phyloP scores from a whole-genome alignment of 2,329 filamentous ascomycete genomes.

The Dactylonectria estremocensis region DNA sequence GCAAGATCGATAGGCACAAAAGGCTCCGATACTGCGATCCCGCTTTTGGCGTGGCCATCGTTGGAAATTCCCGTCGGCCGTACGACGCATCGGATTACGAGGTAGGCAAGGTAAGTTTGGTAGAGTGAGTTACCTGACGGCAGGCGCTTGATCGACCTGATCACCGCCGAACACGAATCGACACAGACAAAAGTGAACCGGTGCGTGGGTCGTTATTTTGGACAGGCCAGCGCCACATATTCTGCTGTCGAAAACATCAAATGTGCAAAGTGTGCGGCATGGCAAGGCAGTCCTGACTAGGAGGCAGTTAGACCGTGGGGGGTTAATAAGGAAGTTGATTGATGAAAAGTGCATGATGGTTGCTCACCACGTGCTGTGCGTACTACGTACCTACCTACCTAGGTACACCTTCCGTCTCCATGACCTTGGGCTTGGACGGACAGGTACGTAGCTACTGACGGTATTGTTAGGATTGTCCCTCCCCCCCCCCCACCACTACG shows the following conservation, averaged over 20 bases:
- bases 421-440: neutral
- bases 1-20: conserved; percentile 24
- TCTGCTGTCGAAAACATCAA: neutral
- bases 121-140: neutral
- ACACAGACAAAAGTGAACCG: neutral
- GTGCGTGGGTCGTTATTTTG: conserved; percentile 8
- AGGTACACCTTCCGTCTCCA: neutral
- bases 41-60: neutral
- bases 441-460: neutral
- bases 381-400: too few species aligned
- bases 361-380: neutral
- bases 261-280: neutral
- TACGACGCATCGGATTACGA: neutral
- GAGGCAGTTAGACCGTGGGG: neutral
- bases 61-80: neutral
- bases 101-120: too few species aligned
- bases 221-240: conserved; percentile 8
- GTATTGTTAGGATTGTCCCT: neutral
- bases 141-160: neutral
- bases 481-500: too few species aligned
- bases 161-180: neutral
- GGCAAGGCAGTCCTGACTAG: neutral
- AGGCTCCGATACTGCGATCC: conserved; percentile 3
- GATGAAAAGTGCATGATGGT: neutral
- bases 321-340: neutral